Evolutionary conservation across 2,329 filamentous ascomycete genomes (phyloP).

Genomic region (Fusarium sp.): DNA sequence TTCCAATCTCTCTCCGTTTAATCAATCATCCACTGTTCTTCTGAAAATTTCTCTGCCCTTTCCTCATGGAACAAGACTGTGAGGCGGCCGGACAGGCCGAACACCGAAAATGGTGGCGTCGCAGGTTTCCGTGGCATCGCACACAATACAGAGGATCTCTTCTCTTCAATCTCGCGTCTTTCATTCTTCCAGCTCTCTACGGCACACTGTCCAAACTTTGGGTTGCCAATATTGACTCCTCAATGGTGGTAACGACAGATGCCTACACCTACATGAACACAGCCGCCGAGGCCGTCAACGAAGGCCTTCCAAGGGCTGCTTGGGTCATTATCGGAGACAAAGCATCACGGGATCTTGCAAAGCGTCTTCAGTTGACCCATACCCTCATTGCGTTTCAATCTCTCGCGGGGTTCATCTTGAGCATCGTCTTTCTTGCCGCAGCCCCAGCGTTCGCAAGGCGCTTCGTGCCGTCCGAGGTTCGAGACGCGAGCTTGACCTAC

Average conservation of each 20-base stretch:
- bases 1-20: no score
- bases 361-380: slow-evolving; percentile 70
- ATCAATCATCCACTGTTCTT: neutral
- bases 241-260: slow-evolving; percentile 53
- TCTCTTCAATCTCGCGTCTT: slow-evolving; percentile 71
- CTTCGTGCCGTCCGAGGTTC: slow-evolving; percentile 73
- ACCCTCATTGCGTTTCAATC: slow-evolving; percentile 73
- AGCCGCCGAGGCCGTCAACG: slow-evolving; percentile 77
- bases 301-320: slow-evolving; percentile 75
- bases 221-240: slow-evolving; percentile 75
- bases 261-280: slow-evolving; percentile 77
- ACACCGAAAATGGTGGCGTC: neutral
- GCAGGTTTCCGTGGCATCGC: slow-evolving; percentile 21
- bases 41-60: neutral
- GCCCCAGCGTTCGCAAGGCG: slow-evolving; percentile 66
- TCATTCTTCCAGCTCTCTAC: slow-evolving; percentile 76
- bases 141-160: slow-evolving; percentile 66
- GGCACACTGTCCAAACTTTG: slow-evolving; percentile 76
- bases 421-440: slow-evolving; percentile 66
- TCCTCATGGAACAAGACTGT: slow-evolving; percentile 12
- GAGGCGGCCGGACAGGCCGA: neutral
- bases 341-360: slow-evolving; percentile 60
- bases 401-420: slow-evolving; percentile 69
- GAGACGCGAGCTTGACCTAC: slow-evolving; percentile 70
- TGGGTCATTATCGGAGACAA: slow-evolving; percentile 78